A percentile compares a stretch with the other conserved stretches of the same genome.
phyloP scores from a whole-genome alignment of 2,329 filamentous ascomycete species.

The Penicillium sp. region DNA sequence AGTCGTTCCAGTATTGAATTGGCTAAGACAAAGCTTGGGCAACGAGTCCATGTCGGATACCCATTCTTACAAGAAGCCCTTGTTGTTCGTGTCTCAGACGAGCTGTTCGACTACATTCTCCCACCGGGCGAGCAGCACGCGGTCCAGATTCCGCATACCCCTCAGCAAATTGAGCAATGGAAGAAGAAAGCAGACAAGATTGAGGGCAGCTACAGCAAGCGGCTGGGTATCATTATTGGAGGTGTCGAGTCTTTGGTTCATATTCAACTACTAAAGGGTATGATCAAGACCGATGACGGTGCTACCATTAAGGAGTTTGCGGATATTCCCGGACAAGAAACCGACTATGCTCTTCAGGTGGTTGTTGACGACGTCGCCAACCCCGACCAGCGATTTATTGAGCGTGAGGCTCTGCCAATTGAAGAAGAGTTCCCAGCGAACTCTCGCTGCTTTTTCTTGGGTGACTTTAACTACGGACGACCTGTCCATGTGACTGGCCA shows the following conservation, averaged over 20 bases:
- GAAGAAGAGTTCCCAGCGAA: conserved; percentile 87
- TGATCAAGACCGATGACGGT: conserved; percentile 86
- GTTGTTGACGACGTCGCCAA: conserved; percentile 88
- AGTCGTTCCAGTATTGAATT: conserved; percentile 67
- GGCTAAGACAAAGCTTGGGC: conserved; percentile 77
- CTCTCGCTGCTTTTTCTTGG: conserved; percentile 87
- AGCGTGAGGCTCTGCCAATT: conserved; percentile 82
- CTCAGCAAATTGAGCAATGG: conserved; percentile 78
- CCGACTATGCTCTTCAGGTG: conserved; percentile 86
- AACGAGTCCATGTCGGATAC: conserved; percentile 87
- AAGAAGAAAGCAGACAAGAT: conserved; percentile 80
- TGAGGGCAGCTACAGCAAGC: conserved; percentile 85
- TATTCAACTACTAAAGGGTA: conserved; percentile 89
- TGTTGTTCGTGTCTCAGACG: conserved; percentile 84
- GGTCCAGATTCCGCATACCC: conserved; percentile 68
- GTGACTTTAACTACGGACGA: conserved; percentile 88
- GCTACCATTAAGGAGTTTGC: conserved; percentile 92
- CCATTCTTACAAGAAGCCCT: conserved; percentile 95
- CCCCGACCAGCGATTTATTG: conserved; percentile 89
- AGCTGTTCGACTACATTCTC: conserved; percentile 84
- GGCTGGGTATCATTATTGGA: conserved; percentile 83
- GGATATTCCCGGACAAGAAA: conserved; percentile 79
- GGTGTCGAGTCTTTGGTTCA: conserved; percentile 85
- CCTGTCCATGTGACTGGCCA: conserved; percentile 82
- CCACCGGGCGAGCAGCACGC: conserved; percentile 66